Base-by-base conservation (phyloP, 2,329 filamentous ascomycete genomes). In the Aspergillus pseudotamarii region DNA sequence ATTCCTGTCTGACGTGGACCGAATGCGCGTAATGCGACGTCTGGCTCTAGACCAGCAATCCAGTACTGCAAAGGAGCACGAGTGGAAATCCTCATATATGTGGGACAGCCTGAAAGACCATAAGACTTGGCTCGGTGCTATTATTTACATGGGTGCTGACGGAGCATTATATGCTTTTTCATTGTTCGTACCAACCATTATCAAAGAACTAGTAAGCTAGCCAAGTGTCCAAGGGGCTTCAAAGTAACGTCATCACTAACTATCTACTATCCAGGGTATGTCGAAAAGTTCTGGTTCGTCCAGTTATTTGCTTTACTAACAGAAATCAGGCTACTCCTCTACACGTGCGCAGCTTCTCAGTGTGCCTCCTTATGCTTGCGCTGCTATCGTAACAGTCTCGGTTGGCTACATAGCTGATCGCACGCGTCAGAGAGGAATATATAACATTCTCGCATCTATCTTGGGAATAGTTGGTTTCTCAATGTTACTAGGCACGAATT, bases 351-450 rank as follows among this genome's bases (percentile, higher is more conserved):
- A 51, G 26, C 48, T 51, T 5, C 84, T 94, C 51, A 88, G 85
- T 14, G 91, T 94, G 0, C 91, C 91, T 0, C 91, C 91, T 0
- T 94, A 95, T 70, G 91, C 88, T 1, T 85, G 83, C 0, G 91
- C 91, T 0, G 89, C 90, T 1, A 71, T 91, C 1, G 67, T 93
- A 3, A 95, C 92, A 0, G 82, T 95, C 2, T 58, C 80, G 1
- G 80, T 93, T 38, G 92, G 94, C 0, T 94, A 88, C 71, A 78
- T 91, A 48, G 93, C 93, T 0, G 94, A 97, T 74, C 86, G 88
- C 1, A 91, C 90, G 0, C 81, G 86, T 6, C 84, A 86, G 66
- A 87, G 94, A 50, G 94, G 93, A 0, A 77, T 93, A 34, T 96
- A 91, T 83, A 97, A 97, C 73, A 91, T 97, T 32, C 64, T 74